phyloP scores from a whole-genome alignment of 306 rosid species.

The Geum urbanum region DNA sequence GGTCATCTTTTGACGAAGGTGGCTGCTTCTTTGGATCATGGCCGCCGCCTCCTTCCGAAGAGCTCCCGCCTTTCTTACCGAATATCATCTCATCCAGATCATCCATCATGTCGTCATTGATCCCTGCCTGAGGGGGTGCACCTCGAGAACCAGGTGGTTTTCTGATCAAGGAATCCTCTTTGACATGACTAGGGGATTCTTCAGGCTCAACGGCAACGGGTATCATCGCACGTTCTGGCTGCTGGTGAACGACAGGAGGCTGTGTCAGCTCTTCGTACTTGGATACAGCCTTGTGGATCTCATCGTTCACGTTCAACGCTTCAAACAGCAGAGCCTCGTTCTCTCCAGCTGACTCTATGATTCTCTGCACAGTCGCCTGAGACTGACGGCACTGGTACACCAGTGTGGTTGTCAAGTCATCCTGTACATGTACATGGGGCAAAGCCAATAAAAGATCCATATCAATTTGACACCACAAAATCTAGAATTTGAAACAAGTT shows the following conservation, averaged over 20 bases:
- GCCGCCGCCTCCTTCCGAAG: conserved; percentile 41
- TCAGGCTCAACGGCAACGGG: conserved; percentile 95
- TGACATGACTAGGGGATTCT: conserved; percentile 60
- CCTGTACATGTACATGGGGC: conserved; percentile 52
- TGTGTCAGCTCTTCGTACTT: conserved; percentile 68
- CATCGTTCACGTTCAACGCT: conserved; percentile 91
- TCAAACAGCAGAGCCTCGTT: conserved; percentile 93
- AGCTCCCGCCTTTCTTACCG: conserved; percentile 65
- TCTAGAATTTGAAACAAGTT: neutral
- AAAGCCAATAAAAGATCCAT: neutral
- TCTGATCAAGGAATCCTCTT: conserved; percentile 70
- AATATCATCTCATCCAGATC: conserved; percentile 99
- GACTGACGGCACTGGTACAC: conserved; percentile 81
- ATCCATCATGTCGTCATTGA: conserved; percentile 89
- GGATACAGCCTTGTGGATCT: conserved; percentile 76
- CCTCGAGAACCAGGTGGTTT: conserved; percentile 65
- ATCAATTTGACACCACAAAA: neutral
- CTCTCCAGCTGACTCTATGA: conserved; percentile 80
- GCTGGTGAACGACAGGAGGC: conserved; percentile 40
- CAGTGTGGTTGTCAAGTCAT: conserved; percentile 87
- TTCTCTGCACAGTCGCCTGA: conserved; percentile 59
- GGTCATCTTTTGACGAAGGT: conserved; percentile 73
- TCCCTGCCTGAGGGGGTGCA: conserved; percentile 55
- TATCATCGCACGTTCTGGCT: conserved; percentile 94
- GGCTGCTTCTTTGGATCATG: conserved; percentile 66